Conservation (phyloP, 257 asterid genomes). For the Anisodus tanguticus region DNA sequence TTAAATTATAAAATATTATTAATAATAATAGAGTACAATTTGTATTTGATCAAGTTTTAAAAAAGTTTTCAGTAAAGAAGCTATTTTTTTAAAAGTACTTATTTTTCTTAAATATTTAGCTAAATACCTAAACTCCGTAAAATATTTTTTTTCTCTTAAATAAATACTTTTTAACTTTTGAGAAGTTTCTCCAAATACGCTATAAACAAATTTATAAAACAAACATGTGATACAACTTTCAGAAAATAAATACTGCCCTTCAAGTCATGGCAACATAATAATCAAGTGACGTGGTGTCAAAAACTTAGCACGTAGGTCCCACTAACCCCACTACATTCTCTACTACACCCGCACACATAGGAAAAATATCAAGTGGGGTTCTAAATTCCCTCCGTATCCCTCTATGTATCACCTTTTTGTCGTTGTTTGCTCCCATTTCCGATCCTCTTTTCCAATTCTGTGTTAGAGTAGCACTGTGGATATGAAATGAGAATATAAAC, state of each 20-base stretch:
- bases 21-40: too few species aligned
- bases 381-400: neutral
- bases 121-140: too few species aligned
- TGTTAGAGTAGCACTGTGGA: too few species aligned
- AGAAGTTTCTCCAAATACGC: too few species aligned
- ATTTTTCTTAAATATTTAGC: too few species aligned
- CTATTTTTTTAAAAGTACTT: too few species aligned
- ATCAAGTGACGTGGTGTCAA: slow-evolving; percentile 5
- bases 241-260: neutral
- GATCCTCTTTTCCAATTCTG: slow-evolving; percentile 42
- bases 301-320: slow-evolving; percentile 23
- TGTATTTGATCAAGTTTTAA: too few species aligned
- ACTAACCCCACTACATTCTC: neutral
- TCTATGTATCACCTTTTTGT: slow-evolving; percentile 36
- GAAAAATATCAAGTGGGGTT: neutral
- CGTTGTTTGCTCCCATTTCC: slow-evolving; percentile 28
- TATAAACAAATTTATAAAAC: neutral
- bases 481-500: too few species aligned
- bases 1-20: too few species aligned
- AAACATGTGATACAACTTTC: neutral
- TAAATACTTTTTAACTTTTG: too few species aligned
- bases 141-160: too few species aligned
- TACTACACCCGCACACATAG: neutral
- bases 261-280: neutral
- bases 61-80: too few species aligned